A percentile compares a stretch with the other conserved stretches of the same genome.
phyloP scores from a whole-genome alignment of 2,329 filamentous ascomycete genomes.

The Didymella keratinophila region DNA sequence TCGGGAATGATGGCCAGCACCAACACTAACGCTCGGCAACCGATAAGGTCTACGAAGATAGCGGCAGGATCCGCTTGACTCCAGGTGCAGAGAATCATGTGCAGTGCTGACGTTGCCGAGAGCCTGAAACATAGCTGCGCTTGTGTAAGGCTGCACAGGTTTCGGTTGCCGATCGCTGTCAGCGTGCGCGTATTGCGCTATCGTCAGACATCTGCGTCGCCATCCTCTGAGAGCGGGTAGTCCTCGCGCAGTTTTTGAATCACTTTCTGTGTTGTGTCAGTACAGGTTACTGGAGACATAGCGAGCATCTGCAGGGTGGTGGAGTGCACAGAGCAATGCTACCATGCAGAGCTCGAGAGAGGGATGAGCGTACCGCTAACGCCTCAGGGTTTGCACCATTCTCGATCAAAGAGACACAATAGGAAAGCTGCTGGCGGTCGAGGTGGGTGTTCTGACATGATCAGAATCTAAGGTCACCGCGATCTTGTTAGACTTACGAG shows the following conservation, averaged over 20 bases:
- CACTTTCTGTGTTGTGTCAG: conserved; percentile 51
- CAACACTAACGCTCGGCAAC: conserved; percentile 17
- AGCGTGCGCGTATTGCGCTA: conserved; percentile 31
- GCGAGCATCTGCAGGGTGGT: not conserved
- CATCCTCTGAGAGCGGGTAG: conserved; percentile 46
- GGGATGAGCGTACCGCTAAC: conserved; percentile 73
- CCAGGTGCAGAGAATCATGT: conserved; percentile 1
- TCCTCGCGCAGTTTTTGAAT: conserved; percentile 56
- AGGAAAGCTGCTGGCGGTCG: conserved; percentile 86
- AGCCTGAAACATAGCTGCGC: conserved; percentile 13
- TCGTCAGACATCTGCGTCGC: conserved; percentile 33
- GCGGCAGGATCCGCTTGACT: conserved; percentile 9
- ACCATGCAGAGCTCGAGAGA: not conserved
- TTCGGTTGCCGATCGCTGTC: conserved; percentile 22
- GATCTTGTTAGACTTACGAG: conserved; percentile 66
- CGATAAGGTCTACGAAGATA: conserved; percentile 15
- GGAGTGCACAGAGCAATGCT: not conserved
- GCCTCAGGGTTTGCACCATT: conserved; percentile 97
- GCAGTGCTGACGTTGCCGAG: conserved; percentile 6
- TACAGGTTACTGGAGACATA: not conserved
- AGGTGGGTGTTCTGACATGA: conserved; percentile 84
- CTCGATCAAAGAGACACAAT: conserved; percentile 96
- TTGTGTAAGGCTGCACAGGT: conserved; percentile 21
- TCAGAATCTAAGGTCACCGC: not conserved
- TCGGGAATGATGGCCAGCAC: conserved; percentile 6